phyloP scores from a whole-genome alignment of 2,329 filamentous ascomycete species.

The Calonectria pteridis region DNA sequence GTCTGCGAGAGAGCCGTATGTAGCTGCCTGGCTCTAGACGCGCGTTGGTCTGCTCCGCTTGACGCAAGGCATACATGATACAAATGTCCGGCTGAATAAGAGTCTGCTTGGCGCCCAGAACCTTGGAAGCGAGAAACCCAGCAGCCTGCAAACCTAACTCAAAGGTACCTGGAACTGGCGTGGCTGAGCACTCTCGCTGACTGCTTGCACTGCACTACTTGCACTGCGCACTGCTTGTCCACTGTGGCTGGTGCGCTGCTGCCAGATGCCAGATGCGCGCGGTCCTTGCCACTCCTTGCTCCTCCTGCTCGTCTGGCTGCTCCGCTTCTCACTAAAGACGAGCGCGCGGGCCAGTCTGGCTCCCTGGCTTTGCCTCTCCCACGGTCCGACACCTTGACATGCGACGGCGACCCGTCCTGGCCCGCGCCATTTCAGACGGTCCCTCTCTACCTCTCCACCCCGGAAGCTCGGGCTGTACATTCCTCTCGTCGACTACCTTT shows the following conservation, averaged over 20 bases:
- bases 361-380: conserved; percentile 34
- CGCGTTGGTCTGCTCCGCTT: conserved; percentile 18
- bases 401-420: conserved; percentile 43
- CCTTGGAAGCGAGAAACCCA: neutral
- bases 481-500: conserved; percentile 33
- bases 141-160: neutral
- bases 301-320: conserved; percentile 23
- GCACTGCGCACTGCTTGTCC: neutral
- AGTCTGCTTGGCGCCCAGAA: neutral
- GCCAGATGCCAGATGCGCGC: conserved; percentile 18
- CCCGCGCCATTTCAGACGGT: conserved; percentile 44
- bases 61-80: conserved; percentile 1
- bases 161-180: neutral
- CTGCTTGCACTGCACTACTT: neutral
- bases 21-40: conserved; percentile 14
- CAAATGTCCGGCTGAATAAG: conserved; percentile 1
- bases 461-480: conserved; percentile 45
- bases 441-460: conserved; percentile 34
- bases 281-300: neutral
- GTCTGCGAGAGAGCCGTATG: neutral
- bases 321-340: conserved; percentile 30
- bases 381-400: conserved; percentile 40
- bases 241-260: conserved; percentile 38
- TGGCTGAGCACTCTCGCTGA: neutral
- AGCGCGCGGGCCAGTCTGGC: conserved; percentile 34